Evolutionary conservation across 2,329 filamentous ascomycete genomes (phyloP).

Genomic region (Elsinoe arachidis): DNA sequence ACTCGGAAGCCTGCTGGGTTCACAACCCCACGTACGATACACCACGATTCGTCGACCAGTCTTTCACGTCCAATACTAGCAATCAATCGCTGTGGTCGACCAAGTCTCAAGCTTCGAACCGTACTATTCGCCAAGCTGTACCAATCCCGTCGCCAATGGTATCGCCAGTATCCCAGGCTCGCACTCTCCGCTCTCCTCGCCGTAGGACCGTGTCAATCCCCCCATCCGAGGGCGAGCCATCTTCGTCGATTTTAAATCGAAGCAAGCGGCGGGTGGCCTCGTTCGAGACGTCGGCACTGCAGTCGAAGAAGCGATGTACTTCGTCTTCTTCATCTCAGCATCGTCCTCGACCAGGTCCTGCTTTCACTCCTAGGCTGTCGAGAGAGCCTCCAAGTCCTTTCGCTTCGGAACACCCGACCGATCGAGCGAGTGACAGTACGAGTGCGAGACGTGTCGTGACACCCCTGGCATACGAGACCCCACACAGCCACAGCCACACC

Average conservation of each 20-base stretch:
- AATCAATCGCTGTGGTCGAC: slow-evolving; percentile 25
- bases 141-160: slow-evolving; percentile 17
- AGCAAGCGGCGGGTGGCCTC: slow-evolving; percentile 27
- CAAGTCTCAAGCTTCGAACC: slow-evolving; percentile 26
- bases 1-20: slow-evolving; percentile 18
- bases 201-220: slow-evolving; percentile 23
- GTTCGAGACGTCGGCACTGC: slow-evolving; percentile 23
- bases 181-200: slow-evolving; percentile 12
- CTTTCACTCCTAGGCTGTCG: slow-evolving; percentile 36
- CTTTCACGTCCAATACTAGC: slow-evolving; percentile 36
- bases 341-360: slow-evolving; percentile 24
- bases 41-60: slow-evolving; percentile 37
- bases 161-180: slow-evolving; percentile 28
- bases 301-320: slow-evolving; percentile 44
- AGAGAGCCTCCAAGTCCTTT: slow-evolving; percentile 37
- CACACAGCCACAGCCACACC: slow-evolving; percentile 44
- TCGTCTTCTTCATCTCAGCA: slow-evolving; percentile 45
- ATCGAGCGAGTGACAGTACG: slow-evolving; percentile 30
- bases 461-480: slow-evolving; percentile 64
- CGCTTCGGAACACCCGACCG: slow-evolving; percentile 24
- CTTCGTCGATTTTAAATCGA: slow-evolving; percentile 7
- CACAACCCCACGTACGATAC: slow-evolving; percentile 57
- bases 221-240: slow-evolving; percentile 16
- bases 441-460: slow-evolving; percentile 26
- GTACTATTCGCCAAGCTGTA: slow-evolving; percentile 25